Conservation (phyloP, 352 stramenopile species). For the Phytophthora fragariaefolia region DNA sequence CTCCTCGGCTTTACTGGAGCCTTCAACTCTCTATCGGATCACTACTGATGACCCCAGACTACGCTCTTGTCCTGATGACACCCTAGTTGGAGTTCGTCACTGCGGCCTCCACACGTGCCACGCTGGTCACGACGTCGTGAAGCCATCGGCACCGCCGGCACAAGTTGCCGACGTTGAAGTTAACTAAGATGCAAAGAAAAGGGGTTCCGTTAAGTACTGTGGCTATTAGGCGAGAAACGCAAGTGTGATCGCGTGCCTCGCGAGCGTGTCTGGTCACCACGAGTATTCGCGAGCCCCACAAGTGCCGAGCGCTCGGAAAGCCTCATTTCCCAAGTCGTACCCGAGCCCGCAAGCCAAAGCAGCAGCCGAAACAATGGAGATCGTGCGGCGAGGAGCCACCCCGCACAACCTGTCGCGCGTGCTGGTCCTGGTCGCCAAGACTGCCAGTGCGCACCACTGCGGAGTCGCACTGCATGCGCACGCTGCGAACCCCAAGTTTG, state of each 20-base stretch:
- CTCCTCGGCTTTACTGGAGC: no score
- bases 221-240: not conserved
- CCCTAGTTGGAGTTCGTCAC: not conserved
- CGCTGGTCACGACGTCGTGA: not conserved
- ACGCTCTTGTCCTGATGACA: not conserved
- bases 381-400: slow-evolving; percentile 3
- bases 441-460: slow-evolving; percentile 4
- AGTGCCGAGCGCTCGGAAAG: no score
- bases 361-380: not conserved
- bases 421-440: slow-evolving; percentile 7
- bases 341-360: not conserved
- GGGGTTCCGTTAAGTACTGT: not conserved
- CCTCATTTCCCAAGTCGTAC: slow-evolving; percentile 1
- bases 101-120: not conserved
- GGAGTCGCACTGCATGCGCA: slow-evolving; percentile 4
- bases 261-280: not conserved
- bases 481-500: not conserved
- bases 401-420: slow-evolving; percentile 4
- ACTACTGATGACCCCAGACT: no score
- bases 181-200: slow-evolving; percentile 1
- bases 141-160: slow-evolving; percentile 4
- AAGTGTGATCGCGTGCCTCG: not conserved
- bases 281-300: slow-evolving; percentile 1
- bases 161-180: not conserved
- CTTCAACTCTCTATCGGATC: no score